Base-by-base conservation (phyloP, 2,329 filamentous ascomycete species). In the Pochonia chlamydosporia region DNA sequence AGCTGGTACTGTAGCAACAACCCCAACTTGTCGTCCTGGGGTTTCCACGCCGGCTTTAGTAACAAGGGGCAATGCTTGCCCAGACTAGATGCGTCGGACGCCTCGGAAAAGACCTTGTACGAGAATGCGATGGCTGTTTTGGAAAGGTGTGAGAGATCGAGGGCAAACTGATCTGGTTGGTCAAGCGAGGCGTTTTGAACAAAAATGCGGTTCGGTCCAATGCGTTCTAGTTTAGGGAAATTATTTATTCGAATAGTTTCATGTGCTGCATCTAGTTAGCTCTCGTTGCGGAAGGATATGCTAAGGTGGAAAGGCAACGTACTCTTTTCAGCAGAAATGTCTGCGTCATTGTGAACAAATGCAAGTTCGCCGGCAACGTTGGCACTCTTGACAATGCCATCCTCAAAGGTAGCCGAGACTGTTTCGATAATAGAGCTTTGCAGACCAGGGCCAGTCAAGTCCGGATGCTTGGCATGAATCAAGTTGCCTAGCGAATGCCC, bases 151-250 rank as follows among this genome's bases (percentile, higher is more conserved):
- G 82, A 75, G 6, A 93, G 69, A 52, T 91, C 81, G 26, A 99
- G 71, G 0, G 73, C 79, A 67, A 95, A 99, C 60, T 92, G 85
- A 49, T 95, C 91, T 3, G 85, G 78, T 49, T 79, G 82, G 9
- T 85, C 81, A 1, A 74, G 61, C 1, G 72, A 67, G 5, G 78
- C 73, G 55, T 89, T 85, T 26, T 84, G 81, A 44, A 97, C 83
- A 67, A 97, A 95, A 48, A 90, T 87, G 37, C 89, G 89, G 63
- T 99, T 99, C 1, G 91, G 90, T 0, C 90, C 91, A 48, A 99
- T 91, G 59, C 89, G 90, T 59, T 97, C 93, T 5, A 99, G 77
- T n/a, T 79, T 78, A 9, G 84, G 70, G 62, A 95, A 96, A 62
- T 96, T 93, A 59, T 95, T 89, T 50, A 99, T 80, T 18, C 88